These are phyloP conservation scores for Aspergillus tamarii DNA, from an alignment of 2,329 filamentous ascomycete genomes.

Conservation along the genomic window DNA sequence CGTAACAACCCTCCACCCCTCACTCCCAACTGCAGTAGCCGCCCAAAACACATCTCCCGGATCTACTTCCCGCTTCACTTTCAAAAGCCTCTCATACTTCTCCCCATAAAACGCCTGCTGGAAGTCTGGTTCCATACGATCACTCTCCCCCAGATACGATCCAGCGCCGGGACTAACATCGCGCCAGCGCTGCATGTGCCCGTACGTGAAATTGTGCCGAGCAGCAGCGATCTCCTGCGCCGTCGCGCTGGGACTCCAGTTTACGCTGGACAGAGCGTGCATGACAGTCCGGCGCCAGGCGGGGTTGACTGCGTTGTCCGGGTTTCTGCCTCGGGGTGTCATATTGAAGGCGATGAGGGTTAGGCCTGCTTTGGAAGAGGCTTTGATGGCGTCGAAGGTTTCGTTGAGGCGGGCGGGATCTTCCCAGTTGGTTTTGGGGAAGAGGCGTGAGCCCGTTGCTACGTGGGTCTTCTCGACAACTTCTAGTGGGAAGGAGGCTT, in stretches of 20 bases:
- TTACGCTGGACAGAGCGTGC: slow-evolving; percentile 8
- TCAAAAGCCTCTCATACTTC: no score
- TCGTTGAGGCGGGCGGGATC: neutral
- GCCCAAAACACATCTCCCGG: no score
- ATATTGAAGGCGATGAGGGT: slow-evolving; percentile 9
- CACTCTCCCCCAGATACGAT: no score
- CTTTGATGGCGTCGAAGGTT: neutral
- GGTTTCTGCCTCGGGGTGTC: slow-evolving; percentile 3
- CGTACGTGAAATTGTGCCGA: neutral
- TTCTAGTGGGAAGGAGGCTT: neutral
- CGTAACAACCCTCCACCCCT: slow-evolving; percentile 5
- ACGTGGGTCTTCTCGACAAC: slow-evolving; percentile 1
- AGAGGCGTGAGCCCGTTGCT: slow-evolving; percentile 1
- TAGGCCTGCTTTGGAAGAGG: slow-evolving; percentile 8
- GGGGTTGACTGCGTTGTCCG: slow-evolving; percentile 10
- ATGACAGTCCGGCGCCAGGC: slow-evolving; percentile 9
- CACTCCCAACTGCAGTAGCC: no score
- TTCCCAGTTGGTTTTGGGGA: neutral
- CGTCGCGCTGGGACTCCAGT: slow-evolving; percentile 5
- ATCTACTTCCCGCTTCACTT: no score
- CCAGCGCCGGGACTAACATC: no score
- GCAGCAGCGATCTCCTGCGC: neutral
- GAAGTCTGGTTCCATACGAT: no score
- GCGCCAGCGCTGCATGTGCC: slow-evolving; percentile 8
- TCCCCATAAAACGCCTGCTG: no score